Conservation (phyloP, 2,329 filamentous ascomycete genomes). For the Coccinonectria pachysandricola region DNA sequence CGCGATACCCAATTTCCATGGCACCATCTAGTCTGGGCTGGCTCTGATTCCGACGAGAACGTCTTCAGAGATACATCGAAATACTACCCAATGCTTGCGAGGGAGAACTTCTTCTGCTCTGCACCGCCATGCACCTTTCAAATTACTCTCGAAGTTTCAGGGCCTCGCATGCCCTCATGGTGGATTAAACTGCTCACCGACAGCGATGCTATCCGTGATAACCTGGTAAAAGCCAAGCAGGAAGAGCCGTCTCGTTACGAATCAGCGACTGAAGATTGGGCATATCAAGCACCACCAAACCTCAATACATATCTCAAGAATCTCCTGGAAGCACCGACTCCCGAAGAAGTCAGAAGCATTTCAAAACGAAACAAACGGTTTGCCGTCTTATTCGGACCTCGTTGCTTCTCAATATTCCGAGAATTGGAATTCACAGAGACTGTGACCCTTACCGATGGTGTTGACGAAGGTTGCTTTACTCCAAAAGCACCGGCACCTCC, state of each 20-base stretch:
- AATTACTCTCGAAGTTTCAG: conserved; percentile 37
- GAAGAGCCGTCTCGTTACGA: conserved; percentile 39
- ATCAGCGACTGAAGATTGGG: conserved; percentile 31
- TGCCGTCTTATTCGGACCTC: conserved; percentile 40
- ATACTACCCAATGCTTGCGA: conserved; percentile 28
- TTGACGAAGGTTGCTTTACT: conserved; percentile 29
- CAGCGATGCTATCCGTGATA: conserved; percentile 30
- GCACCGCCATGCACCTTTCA: conserved; percentile 30
- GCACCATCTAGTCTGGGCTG: conserved; percentile 29
- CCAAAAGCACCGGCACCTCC: conserved; percentile 25
- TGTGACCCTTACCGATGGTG: conserved; percentile 25
- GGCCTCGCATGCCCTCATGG: conserved; percentile 33
- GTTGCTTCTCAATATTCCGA: conserved; percentile 38
- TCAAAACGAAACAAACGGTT: conserved; percentile 49
- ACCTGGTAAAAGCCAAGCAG: conserved; percentile 28
- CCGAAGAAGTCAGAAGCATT: conserved; percentile 33
- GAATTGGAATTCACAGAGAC: conserved; percentile 39
- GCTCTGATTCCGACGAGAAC: conserved; percentile 18
- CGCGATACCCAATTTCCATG: conserved; percentile 26
- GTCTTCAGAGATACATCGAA: conserved; percentile 19
- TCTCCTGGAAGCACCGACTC: conserved; percentile 28
- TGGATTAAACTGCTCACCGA: conserved; percentile 37
- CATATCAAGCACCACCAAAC: conserved; percentile 31
- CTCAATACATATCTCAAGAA: conserved; percentile 44
- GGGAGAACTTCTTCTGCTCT: conserved; percentile 32